Conservation (phyloP, 2,329 filamentous ascomycete species). For the Ceratocystis harringtonii region DNA sequence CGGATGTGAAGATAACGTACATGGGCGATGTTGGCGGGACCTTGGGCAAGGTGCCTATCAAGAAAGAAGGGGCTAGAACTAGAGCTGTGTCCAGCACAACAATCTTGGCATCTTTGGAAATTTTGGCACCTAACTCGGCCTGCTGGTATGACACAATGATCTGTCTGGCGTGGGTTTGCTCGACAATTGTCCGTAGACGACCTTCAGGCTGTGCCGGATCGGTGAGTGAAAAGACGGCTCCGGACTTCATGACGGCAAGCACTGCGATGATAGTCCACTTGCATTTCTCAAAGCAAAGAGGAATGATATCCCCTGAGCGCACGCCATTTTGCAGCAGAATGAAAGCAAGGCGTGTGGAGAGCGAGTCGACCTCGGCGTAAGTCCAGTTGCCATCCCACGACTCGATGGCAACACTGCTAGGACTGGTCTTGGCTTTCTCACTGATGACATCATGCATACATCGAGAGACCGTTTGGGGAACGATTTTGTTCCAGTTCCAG, state of each 20-base stretch:
- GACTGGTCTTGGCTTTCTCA: constrained; percentile 26
- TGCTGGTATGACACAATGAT: constrained; percentile 30
- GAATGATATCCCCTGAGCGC: constrained; percentile 29
- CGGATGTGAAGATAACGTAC: constrained; percentile 50
- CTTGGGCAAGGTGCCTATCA: constrained; percentile 20
- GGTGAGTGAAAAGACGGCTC: constrained; percentile 32
- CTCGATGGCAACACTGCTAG: constrained; percentile 30
- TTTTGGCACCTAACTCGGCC: constrained; percentile 26
- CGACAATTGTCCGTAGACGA: constrained; percentile 30
- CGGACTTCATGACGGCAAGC: constrained; percentile 35
- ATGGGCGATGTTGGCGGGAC: constrained; percentile 32
- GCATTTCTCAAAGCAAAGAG: constrained; percentile 37
- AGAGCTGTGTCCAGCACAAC: constrained; percentile 10
- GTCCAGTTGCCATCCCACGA: constrained; percentile 37
- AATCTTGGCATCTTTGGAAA: constrained; percentile 21
- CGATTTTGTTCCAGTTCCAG: constrained; percentile 32
- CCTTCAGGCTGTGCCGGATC: constrained; percentile 34
- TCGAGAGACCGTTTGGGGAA: constrained; percentile 28
- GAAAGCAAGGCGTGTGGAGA: constrained; percentile 29
- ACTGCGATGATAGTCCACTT: constrained; percentile 32
- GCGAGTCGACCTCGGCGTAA: constrained; percentile 30
- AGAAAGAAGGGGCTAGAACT: neutral
- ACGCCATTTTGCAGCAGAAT: constrained; percentile 28
- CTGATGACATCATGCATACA: constrained; percentile 36
- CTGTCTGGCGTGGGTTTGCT: constrained; percentile 28